Evolutionary conservation across 1,284 basidiomycete genomes (phyloP).

Genomic region (Puccinia horiana): DNA sequence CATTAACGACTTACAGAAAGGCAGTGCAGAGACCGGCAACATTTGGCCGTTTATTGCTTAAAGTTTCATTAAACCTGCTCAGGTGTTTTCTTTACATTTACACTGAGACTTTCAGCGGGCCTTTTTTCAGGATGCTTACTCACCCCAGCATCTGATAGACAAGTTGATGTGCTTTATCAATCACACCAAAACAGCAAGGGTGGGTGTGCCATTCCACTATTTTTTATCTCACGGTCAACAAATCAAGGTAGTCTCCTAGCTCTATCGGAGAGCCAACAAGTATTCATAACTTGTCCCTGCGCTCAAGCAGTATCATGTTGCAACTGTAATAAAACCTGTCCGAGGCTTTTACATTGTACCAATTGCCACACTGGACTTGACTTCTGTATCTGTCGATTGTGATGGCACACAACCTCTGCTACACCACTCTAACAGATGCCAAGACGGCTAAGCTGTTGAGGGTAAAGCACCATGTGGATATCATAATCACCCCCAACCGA

Average conservation of each 20-base stretch:
- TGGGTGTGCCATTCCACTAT: constrained; percentile 96
- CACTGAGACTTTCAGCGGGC: background rate
- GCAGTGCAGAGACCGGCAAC: constrained; percentile 83
- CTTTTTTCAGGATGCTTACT: constrained; percentile 79
- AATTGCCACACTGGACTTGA: constrained; percentile 94
- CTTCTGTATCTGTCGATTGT: constrained; percentile 97
- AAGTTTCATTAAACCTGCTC: constrained; percentile 75
- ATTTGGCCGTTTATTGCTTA: constrained; percentile 90
- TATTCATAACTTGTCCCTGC: constrained; percentile 83
- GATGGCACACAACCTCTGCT: constrained; percentile 98
- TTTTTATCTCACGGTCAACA: constrained; percentile 87
- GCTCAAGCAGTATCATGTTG: constrained; percentile 82
- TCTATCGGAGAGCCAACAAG: constrained; percentile 82
- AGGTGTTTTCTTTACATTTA: background rate
- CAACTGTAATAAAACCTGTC: constrained; percentile 91
- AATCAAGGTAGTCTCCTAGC: constrained; percentile 91
- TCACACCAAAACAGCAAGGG: constrained; percentile 91
- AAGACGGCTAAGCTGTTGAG: constrained; percentile 72
- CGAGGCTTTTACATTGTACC: constrained; percentile 91
- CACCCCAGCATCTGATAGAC: constrained; percentile 88
- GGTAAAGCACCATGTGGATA: constrained; percentile 79
- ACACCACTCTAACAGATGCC: constrained; percentile 84
- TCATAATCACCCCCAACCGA: constrained; percentile 75
- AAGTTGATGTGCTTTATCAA: constrained; percentile 98
- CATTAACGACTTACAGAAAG: constrained; percentile 93